Base-by-base conservation (phyloP, 78 protist species). In the Pigoraptor vietnamica region DNA sequence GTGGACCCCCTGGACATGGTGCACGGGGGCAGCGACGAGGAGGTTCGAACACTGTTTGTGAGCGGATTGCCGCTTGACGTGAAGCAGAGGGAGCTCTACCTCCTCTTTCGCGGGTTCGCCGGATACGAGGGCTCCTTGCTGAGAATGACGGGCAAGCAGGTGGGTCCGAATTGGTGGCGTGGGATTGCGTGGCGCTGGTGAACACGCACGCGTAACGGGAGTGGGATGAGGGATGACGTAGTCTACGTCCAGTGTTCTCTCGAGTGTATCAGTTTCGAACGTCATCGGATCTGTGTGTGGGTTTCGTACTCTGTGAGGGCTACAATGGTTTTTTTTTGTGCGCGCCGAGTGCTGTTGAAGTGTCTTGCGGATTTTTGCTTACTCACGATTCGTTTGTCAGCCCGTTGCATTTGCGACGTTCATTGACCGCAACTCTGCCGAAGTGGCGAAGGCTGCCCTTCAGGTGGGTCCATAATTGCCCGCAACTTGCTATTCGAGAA, bases 351-450 rank as follows among this genome's bases (percentile, higher is more conserved):
- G 2, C 33, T 81, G 86, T 29, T 81, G 24, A 81, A 32, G 35
- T 2, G 14, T 81, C 24, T 81, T n/a, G n/a, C n/a, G n/a, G 32
- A 48, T 48, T 48, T 9, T 48, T 9, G 19, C 19, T 48, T 48
- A 23, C 32, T 23, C 79, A 48, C 79, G 9, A 9, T 48, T 48
- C 79, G 19, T 19, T 48, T 48, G 79, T 81, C 86, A 81, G 40
- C 89, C 89, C 37, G 89, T 86, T 36, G 89, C 89, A 2, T 86
- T 86, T 86, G 89, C 89, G 37, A 37, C 89, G 10, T 86, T 86
- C 89, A 2, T 10, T 2, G 40, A 37, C 23, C 89, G 89, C 2
- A n/a, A 86, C 19, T 19, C 37, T 1, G 89, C 89, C 23, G 89
- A 86, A 36, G 23, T 37, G n/a, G 89, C 89, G 32, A 86, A 37